Evolutionary conservation across 345 rosid species (phyloP), one percentile per base, ranked within the genome.

Genomic region (Mallotus nudiflorus): DNA sequence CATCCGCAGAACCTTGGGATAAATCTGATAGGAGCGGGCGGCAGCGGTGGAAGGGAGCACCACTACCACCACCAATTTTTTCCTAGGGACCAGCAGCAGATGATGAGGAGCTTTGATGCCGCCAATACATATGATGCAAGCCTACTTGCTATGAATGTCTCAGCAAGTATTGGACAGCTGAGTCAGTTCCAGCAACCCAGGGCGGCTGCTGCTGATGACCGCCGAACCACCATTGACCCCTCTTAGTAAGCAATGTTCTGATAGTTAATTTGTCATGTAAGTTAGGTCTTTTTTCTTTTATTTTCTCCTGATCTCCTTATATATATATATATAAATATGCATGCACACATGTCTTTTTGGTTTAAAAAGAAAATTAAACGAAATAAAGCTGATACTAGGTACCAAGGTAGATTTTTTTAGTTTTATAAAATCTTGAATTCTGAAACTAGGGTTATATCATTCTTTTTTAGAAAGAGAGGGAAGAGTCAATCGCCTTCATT

Each of bases 151-250:
- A 89, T 85, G 88, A 87, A 87, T 59, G 85, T 83, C 18, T 80
- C 89, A 0, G 79, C 88, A 3, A 80, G 85, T 46, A 76, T 89
- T 33, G 96, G 97, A 27, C 97, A 86, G 44, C 86, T 92, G 51
- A 83, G 85, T 45, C 97, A 85, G 87, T 93, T 86, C 57, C 98
- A 93, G 83, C 97, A 84, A 79, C 82, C 89, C 0, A 75, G 97
- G 64, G 83, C 96, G 0, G 97, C 96, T 2, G 84, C 86, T 1
- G 89, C 86, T 37, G 97, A 92, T 9, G 94, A 90, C 55, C 87
- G 89, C 70, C 88, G 93, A 58, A 83, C 89, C 61, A 83, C 89
- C 76, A 88, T 93, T 72, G 91, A 89, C 65, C 96, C 93, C 12
- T 93, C 98, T 76, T 90, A 83, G 79, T 40, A 44, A 1, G 3